Conservation (phyloP, 306 rosid species). For the Casuarina equisetifolia region DNA sequence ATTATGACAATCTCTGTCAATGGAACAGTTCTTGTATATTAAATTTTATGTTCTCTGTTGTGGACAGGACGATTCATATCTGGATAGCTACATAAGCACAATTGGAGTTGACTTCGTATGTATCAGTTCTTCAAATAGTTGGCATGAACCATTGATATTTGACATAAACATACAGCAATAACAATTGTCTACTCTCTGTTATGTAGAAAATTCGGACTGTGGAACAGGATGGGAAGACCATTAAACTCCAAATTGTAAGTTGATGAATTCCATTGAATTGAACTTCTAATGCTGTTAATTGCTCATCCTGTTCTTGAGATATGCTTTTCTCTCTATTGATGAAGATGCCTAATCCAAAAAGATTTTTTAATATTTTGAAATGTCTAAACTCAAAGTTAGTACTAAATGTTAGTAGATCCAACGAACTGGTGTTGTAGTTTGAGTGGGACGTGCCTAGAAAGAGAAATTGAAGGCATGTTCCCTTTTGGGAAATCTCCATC, state of each 20-base stretch:
- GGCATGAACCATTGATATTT: constrained; percentile 6
- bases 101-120: constrained; percentile 99
- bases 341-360: background rate
- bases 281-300: background rate
- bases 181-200: constrained; percentile 19
- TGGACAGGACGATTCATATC: constrained; percentile 91
- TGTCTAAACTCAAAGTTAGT: background rate
- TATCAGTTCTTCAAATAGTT: constrained; percentile 12
- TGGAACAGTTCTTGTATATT: background rate
- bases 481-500: background rate
- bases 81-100: constrained; percentile 99
- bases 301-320: background rate
- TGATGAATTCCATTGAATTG: background rate
- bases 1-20: background rate
- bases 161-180: constrained; percentile 20
- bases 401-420: background rate
- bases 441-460: background rate
- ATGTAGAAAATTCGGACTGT: constrained; percentile 92
- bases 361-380: background rate
- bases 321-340: background rate
- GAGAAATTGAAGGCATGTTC: background rate
- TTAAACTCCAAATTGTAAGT: constrained; percentile 90
- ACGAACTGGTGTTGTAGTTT: background rate
- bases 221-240: constrained; percentile 92
- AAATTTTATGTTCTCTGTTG: constrained; percentile 26